Percentiles rank a stretch among this genome's conserved stretches.
phyloP scores from a whole-genome alignment of 1,139 yeast species.

The Schwanniomyces etchellsii region DNA sequence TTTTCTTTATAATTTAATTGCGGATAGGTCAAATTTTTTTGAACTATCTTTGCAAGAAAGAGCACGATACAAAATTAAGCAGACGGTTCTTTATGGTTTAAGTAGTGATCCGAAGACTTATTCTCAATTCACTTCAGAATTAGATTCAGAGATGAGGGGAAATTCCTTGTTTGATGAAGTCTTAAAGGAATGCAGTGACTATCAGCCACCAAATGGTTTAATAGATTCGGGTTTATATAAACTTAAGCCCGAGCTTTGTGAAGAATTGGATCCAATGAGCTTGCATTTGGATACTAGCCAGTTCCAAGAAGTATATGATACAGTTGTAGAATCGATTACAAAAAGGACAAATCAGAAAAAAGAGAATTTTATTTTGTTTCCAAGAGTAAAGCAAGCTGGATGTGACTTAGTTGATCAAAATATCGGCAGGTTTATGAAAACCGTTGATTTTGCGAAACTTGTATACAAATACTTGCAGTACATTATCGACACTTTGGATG shows the following conservation, averaged over 20 bases:
- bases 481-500: slow-evolving; percentile 46
- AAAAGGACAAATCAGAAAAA: slow-evolving; percentile 20
- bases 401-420: slow-evolving; percentile 33
- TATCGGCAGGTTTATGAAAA: slow-evolving; percentile 49
- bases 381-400: slow-evolving; percentile 24
- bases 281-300: slow-evolving; percentile 27
- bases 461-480: slow-evolving; percentile 51
- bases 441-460: slow-evolving; percentile 49
- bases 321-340: slow-evolving; percentile 26
- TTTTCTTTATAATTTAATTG: slow-evolving; percentile 51
- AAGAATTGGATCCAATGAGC: slow-evolving; percentile 34
- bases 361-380: slow-evolving; percentile 32
- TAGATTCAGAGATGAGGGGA: slow-evolving; percentile 31
- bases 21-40: slow-evolving; percentile 48
- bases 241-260: slow-evolving; percentile 36
- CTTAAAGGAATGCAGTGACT: slow-evolving; percentile 35
- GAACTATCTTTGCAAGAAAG: slow-evolving; percentile 18
- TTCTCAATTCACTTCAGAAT: slow-evolving; percentile 36
- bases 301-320: slow-evolving; percentile 17
- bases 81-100: slow-evolving; percentile 40
- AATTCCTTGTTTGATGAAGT: slow-evolving; percentile 32
- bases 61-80: slow-evolving; percentile 20
- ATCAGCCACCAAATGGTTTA: slow-evolving; percentile 35
- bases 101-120: slow-evolving; percentile 52
- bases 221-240: slow-evolving; percentile 38